Percentiles rank a stretch among this genome's conserved stretches.
phyloP scores from a whole-genome alignment of 1,284 basidiomycete species.

The Trametes polyzona region DNA sequence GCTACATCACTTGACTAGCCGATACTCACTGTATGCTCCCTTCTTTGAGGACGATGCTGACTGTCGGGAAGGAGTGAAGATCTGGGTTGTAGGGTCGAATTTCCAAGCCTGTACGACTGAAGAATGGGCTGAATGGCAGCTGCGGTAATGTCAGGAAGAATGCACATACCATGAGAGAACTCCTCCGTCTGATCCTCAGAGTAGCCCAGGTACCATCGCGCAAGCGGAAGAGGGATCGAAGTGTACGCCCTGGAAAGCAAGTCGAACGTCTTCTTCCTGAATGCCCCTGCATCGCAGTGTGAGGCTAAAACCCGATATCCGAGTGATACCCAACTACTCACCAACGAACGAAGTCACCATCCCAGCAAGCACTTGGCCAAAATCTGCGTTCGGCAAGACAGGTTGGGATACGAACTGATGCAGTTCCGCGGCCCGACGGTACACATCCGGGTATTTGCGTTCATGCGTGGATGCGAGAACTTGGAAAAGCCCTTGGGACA shows the following conservation, averaged over 20 bases:
- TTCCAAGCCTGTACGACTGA: slow-evolving; percentile 51
- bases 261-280: slow-evolving; percentile 56
- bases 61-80: slow-evolving; percentile 44
- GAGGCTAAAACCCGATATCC: slow-evolving; percentile 35
- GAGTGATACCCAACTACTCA: slow-evolving; percentile 35
- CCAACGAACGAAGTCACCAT: slow-evolving; percentile 56
- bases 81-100: slow-evolving; percentile 49
- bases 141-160: not conserved
- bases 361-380: slow-evolving; percentile 47
- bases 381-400: slow-evolving; percentile 47
- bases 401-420: slow-evolving; percentile 44
- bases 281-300: slow-evolving; percentile 32
- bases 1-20: not conserved
- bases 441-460: slow-evolving; percentile 58
- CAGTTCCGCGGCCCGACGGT: slow-evolving; percentile 50
- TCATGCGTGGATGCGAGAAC: slow-evolving; percentile 55
- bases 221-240: slow-evolving; percentile 55
- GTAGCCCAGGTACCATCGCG: slow-evolving; percentile 59
- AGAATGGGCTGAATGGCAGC: slow-evolving; percentile 37
- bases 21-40: not conserved
- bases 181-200: slow-evolving; percentile 50
- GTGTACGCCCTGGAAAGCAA: slow-evolving; percentile 66
- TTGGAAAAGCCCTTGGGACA: slow-evolving; percentile 48
- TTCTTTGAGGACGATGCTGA: not conserved
- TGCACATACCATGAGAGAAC: slow-evolving; percentile 47